A percentile compares a stretch with the other conserved stretches of the same genome.
These are phyloP conservation scores for Linnemannia elongata DNA, from an alignment of 192 early-diverging fungal genomes.

Conservation along the genomic window DNA sequence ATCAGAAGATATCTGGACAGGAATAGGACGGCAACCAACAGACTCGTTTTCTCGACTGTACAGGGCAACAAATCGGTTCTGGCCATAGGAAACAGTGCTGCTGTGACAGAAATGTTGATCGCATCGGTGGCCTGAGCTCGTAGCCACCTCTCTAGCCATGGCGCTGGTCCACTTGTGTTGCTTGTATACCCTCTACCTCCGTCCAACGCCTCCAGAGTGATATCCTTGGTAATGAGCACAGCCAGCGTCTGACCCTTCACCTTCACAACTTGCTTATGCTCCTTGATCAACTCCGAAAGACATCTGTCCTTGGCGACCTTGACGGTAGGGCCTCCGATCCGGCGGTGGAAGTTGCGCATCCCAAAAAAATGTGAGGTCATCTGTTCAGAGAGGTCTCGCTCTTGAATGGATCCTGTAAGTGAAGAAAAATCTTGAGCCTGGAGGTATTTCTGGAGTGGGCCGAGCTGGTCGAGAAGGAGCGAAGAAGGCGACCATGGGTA, in stretches of 20 bases:
- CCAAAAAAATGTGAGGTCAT: neutral
- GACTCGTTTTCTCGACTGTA: no score
- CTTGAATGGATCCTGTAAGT: neutral
- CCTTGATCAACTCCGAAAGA: neutral
- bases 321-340: neutral
- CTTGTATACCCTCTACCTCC: neutral
- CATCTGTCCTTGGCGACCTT: neutral
- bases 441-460: neutral
- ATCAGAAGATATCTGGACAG: no score
- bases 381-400: neutral
- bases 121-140: neutral
- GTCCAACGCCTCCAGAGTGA: neutral
- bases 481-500: no score
- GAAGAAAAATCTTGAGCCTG: neutral
- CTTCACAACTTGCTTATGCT: neutral
- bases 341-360: neutral
- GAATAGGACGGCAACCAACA: no score
- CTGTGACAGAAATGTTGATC: neutral
- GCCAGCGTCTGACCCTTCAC: neutral
- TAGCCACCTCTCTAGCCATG: neutral
- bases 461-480: no score
- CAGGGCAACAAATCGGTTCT: no score
- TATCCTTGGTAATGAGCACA: neutral
- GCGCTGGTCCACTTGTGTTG: neutral
- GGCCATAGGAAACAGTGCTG: neutral